phyloP scores from a whole-genome alignment of 108 stramenopile species.

The Skeletonema costatum region DNA sequence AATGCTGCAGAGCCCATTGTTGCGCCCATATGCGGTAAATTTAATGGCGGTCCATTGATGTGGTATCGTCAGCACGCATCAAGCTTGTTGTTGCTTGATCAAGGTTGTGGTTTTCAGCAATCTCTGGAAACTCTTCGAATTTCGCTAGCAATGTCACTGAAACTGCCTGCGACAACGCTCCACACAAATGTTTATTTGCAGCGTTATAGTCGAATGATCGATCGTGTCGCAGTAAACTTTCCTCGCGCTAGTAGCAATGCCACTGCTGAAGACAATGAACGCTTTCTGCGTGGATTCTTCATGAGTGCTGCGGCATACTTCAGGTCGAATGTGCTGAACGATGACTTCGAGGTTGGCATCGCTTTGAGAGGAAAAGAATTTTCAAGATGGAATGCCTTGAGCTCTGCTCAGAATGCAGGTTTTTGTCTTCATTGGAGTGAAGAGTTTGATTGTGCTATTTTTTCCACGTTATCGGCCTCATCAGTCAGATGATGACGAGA shows the following conservation, averaged over 20 bases:
- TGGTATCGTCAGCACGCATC: constrained; percentile 22
- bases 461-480: constrained; percentile 25
- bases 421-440: constrained; percentile 22
- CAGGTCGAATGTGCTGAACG: not conserved
- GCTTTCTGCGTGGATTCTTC: constrained; percentile 18
- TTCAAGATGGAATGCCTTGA: constrained; percentile 29
- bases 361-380: constrained; percentile 18
- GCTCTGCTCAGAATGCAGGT: constrained; percentile 15
- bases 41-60: constrained; percentile 15
- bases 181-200: not conserved
- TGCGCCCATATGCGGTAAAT: constrained; percentile 12
- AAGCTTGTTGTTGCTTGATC: constrained; percentile 16
- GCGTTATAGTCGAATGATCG: not conserved
- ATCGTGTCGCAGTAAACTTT: constrained; percentile 23
- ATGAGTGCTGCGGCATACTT: constrained; percentile 23
- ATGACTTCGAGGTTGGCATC: constrained; percentile 23
- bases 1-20: constrained; percentile 2
- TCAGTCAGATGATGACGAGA: constrained; percentile 8
- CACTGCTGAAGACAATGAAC: constrained; percentile 13
- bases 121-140: constrained; percentile 10
- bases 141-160: constrained; percentile 6
- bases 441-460: constrained; percentile 21
- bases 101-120: constrained; percentile 6
- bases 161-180: not conserved
- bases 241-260: constrained; percentile 10